A percentile compares a stretch with the other conserved stretches of the same genome.
Conservation (phyloP, 1,284 basidiomycete species). For the Takashimella koratensis region DNA sequence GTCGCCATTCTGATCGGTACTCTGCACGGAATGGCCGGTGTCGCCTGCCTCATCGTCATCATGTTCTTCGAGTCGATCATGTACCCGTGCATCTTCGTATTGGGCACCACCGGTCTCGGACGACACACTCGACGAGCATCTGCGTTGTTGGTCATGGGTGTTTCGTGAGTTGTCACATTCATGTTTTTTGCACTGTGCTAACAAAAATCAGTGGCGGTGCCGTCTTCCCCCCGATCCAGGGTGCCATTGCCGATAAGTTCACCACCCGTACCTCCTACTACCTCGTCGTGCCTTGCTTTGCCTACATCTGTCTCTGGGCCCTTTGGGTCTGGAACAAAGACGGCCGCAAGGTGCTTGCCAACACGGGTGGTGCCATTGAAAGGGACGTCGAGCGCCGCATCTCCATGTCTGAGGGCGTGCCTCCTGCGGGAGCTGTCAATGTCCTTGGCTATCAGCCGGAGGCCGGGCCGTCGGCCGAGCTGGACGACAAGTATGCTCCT, state of each 20-base stretch:
- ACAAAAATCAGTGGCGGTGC: conserved; percentile 56
- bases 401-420: not conserved
- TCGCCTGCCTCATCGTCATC: conserved; percentile 62
- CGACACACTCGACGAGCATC: conserved; percentile 66
- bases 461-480: not conserved
- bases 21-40: conserved; percentile 56
- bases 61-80: conserved; percentile 76
- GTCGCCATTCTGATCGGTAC: conserved; percentile 59
- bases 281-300: conserved; percentile 47
- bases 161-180: conserved; percentile 55
- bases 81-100: conserved; percentile 53
- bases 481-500: not conserved
- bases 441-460: not conserved
- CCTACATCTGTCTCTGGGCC: conserved; percentile 44
- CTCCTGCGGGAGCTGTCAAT: not conserved
- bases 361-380: conserved; percentile 15
- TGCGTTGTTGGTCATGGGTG: conserved; percentile 62
- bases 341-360: conserved; percentile 22
- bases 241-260: conserved; percentile 58
- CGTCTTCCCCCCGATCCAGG: conserved; percentile 70
- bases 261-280: conserved; percentile 43
- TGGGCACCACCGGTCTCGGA: conserved; percentile 67
- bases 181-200: conserved; percentile 20
- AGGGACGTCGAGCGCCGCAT: conserved; percentile 15
- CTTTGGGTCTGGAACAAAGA: conserved; percentile 46